Base-by-base conservation (phyloP, 805 yeast genomes). In the Kurtzmaniella fragi region DNA sequence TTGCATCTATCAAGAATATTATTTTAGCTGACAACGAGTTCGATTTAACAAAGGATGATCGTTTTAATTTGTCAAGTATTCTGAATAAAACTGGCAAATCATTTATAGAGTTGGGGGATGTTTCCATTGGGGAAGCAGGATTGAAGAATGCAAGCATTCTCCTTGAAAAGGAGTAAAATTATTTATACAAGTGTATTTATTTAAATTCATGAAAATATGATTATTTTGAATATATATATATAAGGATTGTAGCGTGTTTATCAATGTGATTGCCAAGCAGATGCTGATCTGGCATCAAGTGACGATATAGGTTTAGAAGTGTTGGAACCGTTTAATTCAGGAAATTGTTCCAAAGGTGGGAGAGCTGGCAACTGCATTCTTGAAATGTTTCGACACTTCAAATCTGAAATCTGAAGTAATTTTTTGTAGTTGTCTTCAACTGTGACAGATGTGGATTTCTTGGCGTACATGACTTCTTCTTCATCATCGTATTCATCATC, bases 61-160 rank as follows among this genome's bases (percentile, higher is more conserved):
- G 46, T 12, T 67, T 68, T 41, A 52, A 43, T 20, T 52, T 67
- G 25, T 53, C 70, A 2, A 61, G 66, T 39, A 53, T 57, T 15
- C 57, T 67, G 6, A 57, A 61, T 36, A 58, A 57, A 31, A 37
- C 56, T 58, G 73, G 57, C 77, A 82, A 50, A 67, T 88, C 37
- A 71, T 73, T 50, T 73, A 83, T 61, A 53, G 95, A 52, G 54
- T 77, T 44, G 61, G 58, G 86, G 31, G 77, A 78, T 28, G 47
- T 62, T 43, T 75, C 87, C 1, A 74, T 93, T 6, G 79, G 70
- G 29, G 86, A 78, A 6, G 87, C 93, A 1, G 90, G 89, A 1
- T 71, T 93, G 46, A 77, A 80, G 52, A 93, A 89, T 59, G 88
- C 96, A 30, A 82, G 91, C 34, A 62, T 90, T 5, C 61, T 87